Evolutionary conservation across 495 filamentous ascomycete genomes (phyloP).

Genomic region (Podospora bellae-mahoneyi): DNA sequence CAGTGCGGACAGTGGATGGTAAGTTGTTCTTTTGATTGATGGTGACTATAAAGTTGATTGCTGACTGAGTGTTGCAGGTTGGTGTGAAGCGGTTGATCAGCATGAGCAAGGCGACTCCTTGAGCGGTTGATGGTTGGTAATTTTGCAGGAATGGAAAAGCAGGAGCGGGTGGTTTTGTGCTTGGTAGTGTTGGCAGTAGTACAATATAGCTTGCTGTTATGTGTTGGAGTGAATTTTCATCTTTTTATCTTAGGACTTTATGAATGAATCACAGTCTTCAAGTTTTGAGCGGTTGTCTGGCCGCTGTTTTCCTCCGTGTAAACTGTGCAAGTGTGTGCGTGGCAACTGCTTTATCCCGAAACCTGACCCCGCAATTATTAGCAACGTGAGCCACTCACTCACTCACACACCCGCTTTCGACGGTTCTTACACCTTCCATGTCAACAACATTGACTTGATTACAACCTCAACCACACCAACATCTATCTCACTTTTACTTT

Average conservation of each 20-base stretch:
- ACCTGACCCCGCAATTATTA: background rate
- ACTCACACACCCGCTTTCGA: background rate
- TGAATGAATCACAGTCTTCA: background rate
- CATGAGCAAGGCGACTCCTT: slow-evolving; percentile 79
- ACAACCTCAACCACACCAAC: too few relatives aligned
- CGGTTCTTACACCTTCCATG: background rate
- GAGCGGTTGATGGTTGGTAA: slow-evolving; percentile 2
- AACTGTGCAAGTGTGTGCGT: background rate
- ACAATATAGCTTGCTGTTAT: background rate
- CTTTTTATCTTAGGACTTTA: too few relatives aligned
- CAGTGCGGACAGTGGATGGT: slow-evolving; percentile 98
- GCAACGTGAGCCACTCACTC: background rate
- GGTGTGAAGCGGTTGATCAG: slow-evolving; percentile 88
- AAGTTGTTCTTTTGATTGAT: slow-evolving; percentile 37
- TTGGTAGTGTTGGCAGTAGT: background rate
- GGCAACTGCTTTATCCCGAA: background rate
- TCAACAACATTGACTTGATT: background rate
- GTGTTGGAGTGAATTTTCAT: background rate
- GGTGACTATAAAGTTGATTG: background rate
- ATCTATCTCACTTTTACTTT: background rate
- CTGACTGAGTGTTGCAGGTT: slow-evolving; percentile 51
- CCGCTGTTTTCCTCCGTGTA: background rate
- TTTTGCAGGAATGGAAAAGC: slow-evolving; percentile 7
- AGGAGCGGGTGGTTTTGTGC: background rate
- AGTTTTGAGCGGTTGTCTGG: background rate